Conservation (phyloP, 176 grass and related monocot genomes). For the Musa troglodytarum region DNA sequence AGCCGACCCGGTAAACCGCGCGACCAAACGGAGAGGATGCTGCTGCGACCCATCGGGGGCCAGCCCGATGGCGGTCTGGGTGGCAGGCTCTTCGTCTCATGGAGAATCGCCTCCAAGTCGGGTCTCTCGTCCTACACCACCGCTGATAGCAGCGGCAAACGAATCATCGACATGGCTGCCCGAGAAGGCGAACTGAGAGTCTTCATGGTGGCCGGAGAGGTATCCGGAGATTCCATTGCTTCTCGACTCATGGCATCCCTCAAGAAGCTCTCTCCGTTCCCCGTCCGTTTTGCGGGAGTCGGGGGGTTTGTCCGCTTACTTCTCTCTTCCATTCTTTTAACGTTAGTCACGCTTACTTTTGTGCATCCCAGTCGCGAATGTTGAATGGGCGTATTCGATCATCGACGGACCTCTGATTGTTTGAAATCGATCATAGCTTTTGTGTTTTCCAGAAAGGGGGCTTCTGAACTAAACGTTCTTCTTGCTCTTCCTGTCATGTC, state of each 20-base stretch:
- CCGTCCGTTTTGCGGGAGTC: constrained; percentile 66
- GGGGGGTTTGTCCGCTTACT: constrained; percentile 46
- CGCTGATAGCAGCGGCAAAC: background rate
- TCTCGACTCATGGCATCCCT: constrained; percentile 77
- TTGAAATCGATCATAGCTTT: background rate
- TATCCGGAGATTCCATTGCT: constrained; percentile 82
- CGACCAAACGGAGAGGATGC: background rate
- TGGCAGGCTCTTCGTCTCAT: background rate
- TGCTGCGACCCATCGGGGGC: background rate
- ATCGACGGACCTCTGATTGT: background rate
- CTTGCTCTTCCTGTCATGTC: background rate
- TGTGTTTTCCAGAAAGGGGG: background rate
- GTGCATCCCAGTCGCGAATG: background rate
- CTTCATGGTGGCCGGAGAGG: constrained; percentile 90
- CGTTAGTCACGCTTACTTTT: background rate
- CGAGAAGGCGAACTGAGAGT: constrained; percentile 78
- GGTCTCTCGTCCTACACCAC: background rate
- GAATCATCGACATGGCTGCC: constrained; percentile 46
- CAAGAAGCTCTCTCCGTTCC: constrained; percentile 56
- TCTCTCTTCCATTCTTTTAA: background rate
- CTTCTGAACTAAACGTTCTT: background rate
- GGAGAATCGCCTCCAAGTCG: background rate
- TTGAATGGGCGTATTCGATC: background rate
- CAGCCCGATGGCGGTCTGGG: background rate
- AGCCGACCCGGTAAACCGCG: no score